These are phyloP conservation scores for Lepidium sativum DNA, from an alignment of 345 rosid genomes.

Conservation along the genomic window DNA sequence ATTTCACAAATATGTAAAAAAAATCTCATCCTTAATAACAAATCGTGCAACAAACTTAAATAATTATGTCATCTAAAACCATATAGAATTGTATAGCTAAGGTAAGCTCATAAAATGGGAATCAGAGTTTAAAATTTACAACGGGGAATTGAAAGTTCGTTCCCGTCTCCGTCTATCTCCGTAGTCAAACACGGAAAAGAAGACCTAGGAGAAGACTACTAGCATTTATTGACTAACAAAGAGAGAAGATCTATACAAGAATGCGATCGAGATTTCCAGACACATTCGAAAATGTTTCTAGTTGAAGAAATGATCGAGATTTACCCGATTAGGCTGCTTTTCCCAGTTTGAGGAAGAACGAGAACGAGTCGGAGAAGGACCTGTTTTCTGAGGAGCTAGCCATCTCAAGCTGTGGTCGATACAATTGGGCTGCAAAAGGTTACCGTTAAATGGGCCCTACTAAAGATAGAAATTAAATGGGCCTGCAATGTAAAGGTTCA, in stretches of 20 bases:
- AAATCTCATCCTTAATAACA: no score
- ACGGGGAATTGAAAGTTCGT: neutral
- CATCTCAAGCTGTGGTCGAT: no score
- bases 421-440: no score
- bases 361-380: no score
- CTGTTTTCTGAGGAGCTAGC: no score
- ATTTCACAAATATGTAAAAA: neutral
- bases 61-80: no score
- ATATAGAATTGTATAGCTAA: no score
- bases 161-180: neutral
- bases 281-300: neutral
- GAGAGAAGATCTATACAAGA: neutral
- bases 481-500: neutral
- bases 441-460: neutral
- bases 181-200: neutral
- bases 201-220: neutral
- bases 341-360: neutral
- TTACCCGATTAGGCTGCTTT: slow-evolving; percentile 9
- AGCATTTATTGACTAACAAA: neutral
- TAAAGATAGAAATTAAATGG: neutral
- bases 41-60: neutral
- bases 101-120: neutral
- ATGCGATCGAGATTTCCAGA: neutral
- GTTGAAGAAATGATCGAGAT: neutral
- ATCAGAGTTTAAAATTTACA: neutral